These are phyloP conservation scores for Citrus hindsii DNA, from an alignment of 345 rosid species.

Conservation along the genomic window DNA sequence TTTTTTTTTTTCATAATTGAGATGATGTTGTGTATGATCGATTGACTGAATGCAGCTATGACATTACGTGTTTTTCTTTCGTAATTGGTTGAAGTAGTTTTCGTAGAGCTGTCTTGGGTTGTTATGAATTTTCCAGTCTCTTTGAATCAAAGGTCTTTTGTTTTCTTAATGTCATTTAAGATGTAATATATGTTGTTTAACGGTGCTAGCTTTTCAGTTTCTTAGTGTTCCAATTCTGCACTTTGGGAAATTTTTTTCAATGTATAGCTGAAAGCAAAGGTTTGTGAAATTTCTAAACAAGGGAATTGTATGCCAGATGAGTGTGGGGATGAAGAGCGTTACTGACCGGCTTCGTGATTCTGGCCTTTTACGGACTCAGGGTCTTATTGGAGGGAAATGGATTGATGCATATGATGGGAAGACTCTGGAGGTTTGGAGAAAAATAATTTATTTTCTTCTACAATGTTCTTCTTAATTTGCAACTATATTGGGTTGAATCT, in stretches of 20 bases:
- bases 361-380: conserved; percentile 62
- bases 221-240: background rate
- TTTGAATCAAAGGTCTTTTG: conserved; percentile 1
- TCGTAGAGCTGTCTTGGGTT: background rate
- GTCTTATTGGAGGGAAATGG: conserved; percentile 91
- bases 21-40: background rate
- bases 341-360: conserved; percentile 41
- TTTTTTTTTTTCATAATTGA: background rate
- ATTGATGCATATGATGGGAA: conserved; percentile 64
- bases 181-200: background rate
- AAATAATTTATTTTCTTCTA: background rate
- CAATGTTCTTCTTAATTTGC: background rate
- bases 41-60: background rate
- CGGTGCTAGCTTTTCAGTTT: background rate
- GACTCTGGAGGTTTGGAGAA: conserved; percentile 54
- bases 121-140: background rate
- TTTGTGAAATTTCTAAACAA: background rate
- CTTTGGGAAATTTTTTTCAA: background rate
- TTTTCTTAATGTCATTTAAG: background rate
- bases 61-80: background rate
- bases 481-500: background rate
- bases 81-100: background rate
- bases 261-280: background rate
- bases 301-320: conserved; percentile 45
- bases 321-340: conserved; percentile 46